Evolutionary conservation across 2,329 filamentous ascomycete genomes (phyloP).

Genomic region (Lasiodiplodia hormozganensis): DNA sequence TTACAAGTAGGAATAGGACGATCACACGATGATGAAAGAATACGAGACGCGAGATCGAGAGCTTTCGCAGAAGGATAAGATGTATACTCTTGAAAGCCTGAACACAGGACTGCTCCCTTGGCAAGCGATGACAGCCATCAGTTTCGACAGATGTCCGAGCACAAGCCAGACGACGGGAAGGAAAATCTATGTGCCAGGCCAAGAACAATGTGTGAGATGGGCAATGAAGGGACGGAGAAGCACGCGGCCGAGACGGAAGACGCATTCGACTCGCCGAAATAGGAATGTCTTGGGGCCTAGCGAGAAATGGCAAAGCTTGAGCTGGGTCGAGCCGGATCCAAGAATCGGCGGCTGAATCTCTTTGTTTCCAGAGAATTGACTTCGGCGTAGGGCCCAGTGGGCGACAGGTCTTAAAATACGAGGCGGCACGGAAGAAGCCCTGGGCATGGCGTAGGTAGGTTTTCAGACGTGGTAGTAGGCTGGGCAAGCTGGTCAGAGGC

Average conservation of each 20-base stretch:
- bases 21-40: background rate
- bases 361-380: background rate
- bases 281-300: background rate
- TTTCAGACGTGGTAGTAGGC: background rate
- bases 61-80: background rate
- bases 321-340: background rate
- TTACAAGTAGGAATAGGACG: background rate
- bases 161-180: background rate
- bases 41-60: background rate
- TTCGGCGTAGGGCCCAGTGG: background rate
- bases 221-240: background rate
- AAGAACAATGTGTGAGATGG: background rate
- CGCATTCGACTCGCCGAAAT: background rate
- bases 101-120: background rate
- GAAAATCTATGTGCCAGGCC: background rate
- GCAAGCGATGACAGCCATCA: background rate
- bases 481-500: background rate
- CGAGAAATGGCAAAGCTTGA: slow-evolving; percentile 4
- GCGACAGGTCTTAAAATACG: background rate
- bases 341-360: background rate
- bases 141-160: background rate
- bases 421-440: background rate
- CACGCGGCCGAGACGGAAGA: background rate
- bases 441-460: background rate
- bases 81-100: background rate